Base-by-base conservation (phyloP, 2,329 filamentous ascomycete genomes). In the Bipolaris sorokiniana region DNA sequence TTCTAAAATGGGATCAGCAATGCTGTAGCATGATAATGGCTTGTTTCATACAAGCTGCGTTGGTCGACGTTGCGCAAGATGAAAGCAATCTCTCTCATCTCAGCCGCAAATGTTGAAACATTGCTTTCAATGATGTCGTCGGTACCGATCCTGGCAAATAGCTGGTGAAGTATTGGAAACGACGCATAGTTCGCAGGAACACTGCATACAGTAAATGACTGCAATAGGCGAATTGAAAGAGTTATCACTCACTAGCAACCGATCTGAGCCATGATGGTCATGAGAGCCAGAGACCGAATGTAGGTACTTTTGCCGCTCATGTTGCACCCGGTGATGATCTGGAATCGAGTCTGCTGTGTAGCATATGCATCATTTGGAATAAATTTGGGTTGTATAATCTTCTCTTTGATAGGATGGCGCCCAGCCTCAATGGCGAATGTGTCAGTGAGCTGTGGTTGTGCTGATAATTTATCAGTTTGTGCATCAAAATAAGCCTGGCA, bases 231-330 rank as follows among this genome's bases (percentile, higher is more conserved):
- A 40, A 26, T 18, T n/a, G 18, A 31, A 9, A 18, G 0, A 18
- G 40, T 40, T 15, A n/a, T 16, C 10, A 26, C 62, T 18, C 60
- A 74, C 73, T 96, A 98, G 66, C 87, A 90, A 3, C 93, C 94
- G 49, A 97, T 88, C 69, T 99, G 95, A 0, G 92, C 92, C 92
- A 99, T 97, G 56, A 99, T 87, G 42, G 90, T 87, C 70, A 96
- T 86, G 31, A 99, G 80, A 0, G 94, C 91, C 22, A 96, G 82
- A 1, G 90, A 89, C 48, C 92, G 87, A 61, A 98, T 97, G 70
- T 97, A 98, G 0, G 93, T 99, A 62, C 90, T 96, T 75, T 98
- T 99, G 0, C 74, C 95, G 66, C 92, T 96, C 95, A 99, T 99
- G 68, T 99, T 99, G 74, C 91, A 96, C 3, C 95, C 94, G 0